A percentile compares a stretch with the other conserved stretches of the same genome.
These are phyloP conservation scores for Trichosporon faecale DNA, from an alignment of 1,284 basidiomycete genomes.

Conservation along the genomic window DNA sequence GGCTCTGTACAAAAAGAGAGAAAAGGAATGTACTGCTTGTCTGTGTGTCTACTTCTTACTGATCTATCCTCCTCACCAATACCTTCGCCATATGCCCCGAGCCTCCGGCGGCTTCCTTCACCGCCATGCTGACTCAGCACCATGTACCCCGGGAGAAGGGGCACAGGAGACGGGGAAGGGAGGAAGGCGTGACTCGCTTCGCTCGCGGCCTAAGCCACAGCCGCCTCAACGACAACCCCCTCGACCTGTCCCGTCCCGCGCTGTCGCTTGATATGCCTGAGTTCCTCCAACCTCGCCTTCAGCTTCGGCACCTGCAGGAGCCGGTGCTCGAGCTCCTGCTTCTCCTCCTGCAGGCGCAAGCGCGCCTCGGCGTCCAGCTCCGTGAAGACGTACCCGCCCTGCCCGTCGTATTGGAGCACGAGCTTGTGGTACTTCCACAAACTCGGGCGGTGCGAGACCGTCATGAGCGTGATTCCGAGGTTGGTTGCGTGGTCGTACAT, in stretches of 20 bases:
- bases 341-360: conserved; percentile 89
- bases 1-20: neutral
- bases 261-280: conserved; percentile 55
- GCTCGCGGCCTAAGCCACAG: neutral
- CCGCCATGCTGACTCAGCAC: too few relatives aligned
- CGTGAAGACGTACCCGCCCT: conserved; percentile 64
- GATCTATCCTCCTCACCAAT: too few relatives aligned
- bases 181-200: too few relatives aligned
- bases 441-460: conserved; percentile 86
- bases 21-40: neutral
- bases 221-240: neutral
- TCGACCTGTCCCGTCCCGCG: conserved; percentile 8
- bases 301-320: conserved; percentile 82
- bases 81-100: too few relatives aligned
- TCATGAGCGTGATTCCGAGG: conserved; percentile 82
- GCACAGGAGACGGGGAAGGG: too few relatives aligned
- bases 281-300: conserved; percentile 69
- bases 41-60: too few relatives aligned
- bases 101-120: too few relatives aligned
- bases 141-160: too few relatives aligned
- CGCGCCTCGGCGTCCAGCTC: conserved; percentile 88
- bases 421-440: conserved; percentile 93
- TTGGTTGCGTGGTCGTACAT: conserved; percentile 94
- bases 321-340: conserved; percentile 74
- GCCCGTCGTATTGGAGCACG: conserved; percentile 77